Conservation (phyloP, 148 eudicot species). For the Rhododendron vialii region DNA sequence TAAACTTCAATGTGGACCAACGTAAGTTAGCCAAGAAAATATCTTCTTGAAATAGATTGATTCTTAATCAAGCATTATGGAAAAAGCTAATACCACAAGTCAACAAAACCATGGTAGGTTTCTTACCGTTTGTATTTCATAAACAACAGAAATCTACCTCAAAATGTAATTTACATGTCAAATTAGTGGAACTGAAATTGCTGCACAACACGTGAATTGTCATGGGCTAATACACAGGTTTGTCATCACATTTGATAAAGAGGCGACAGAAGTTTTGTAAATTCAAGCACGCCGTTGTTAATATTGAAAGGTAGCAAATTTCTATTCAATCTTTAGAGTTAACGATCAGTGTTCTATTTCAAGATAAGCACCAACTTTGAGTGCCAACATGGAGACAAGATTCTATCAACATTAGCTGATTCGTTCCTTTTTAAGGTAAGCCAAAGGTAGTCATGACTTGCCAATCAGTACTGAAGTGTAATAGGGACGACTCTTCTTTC, state of each 20-base stretch:
- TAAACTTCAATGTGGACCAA: background rate
- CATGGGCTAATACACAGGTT: background rate
- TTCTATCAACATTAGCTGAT: background rate
- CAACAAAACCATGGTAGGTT: background rate
- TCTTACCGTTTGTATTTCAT: background rate
- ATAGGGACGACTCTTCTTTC: background rate
- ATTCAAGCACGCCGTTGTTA: background rate
- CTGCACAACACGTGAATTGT: background rate
- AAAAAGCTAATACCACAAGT: background rate
- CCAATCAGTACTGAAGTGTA: background rate
- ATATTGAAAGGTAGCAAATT: background rate
- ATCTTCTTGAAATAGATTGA: background rate
- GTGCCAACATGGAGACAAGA: background rate
- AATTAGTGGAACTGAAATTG: background rate
- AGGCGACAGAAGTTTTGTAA: background rate
- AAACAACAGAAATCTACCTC: background rate
- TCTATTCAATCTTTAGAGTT: background rate
- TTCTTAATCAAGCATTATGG: background rate
- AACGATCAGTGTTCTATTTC: background rate
- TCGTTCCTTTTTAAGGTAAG: background rate
- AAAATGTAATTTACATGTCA: background rate
- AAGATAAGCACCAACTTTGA: background rate
- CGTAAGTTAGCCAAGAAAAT: background rate
- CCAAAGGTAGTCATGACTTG: background rate
- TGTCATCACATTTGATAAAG: background rate